phyloP scores from a whole-genome alignment of 371 early-diverging fungal genomes.

The Actinomortierella wolfii region DNA sequence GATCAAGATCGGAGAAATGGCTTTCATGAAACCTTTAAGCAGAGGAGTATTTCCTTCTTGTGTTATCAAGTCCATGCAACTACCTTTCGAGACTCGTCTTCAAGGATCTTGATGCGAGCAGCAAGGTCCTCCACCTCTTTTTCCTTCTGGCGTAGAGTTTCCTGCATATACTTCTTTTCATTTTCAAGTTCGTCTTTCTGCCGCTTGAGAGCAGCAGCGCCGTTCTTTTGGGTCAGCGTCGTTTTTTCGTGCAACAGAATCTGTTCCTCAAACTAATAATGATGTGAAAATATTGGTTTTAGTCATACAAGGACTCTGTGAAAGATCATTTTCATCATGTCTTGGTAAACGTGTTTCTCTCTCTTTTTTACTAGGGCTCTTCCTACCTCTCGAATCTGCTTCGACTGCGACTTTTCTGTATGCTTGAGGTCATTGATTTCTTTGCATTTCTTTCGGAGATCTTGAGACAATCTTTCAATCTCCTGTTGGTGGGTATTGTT shows the following conservation, averaged over 20 bases:
- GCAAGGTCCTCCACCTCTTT: constrained; percentile 12
- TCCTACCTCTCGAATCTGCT: constrained; percentile 32
- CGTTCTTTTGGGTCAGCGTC: constrained; percentile 27
- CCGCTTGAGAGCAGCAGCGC: constrained; percentile 21
- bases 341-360: too few species aligned
- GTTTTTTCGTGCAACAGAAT: constrained; percentile 23
- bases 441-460: constrained; percentile 17
- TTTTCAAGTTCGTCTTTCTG: constrained; percentile 30
- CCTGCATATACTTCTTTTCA: constrained; percentile 25
- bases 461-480: constrained; percentile 20
- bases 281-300: neutral
- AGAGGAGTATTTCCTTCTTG: too few species aligned
- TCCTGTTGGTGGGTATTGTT: constrained; percentile 24
- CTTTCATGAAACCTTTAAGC: too few species aligned
- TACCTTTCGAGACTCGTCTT: constrained; percentile 26
- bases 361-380: too few species aligned
- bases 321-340: neutral
- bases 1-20: too few species aligned
- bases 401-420: constrained; percentile 21
- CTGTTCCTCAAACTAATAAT: constrained; percentile 24
- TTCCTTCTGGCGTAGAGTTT: constrained; percentile 14
- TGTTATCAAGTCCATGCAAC: neutral
- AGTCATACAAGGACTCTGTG: neutral
- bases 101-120: constrained; percentile 9
- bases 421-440: constrained; percentile 21